These are phyloP conservation scores for Penicillium sp. DNA, from an alignment of 2,329 filamentous ascomycete genomes.

Conservation along the genomic window DNA sequence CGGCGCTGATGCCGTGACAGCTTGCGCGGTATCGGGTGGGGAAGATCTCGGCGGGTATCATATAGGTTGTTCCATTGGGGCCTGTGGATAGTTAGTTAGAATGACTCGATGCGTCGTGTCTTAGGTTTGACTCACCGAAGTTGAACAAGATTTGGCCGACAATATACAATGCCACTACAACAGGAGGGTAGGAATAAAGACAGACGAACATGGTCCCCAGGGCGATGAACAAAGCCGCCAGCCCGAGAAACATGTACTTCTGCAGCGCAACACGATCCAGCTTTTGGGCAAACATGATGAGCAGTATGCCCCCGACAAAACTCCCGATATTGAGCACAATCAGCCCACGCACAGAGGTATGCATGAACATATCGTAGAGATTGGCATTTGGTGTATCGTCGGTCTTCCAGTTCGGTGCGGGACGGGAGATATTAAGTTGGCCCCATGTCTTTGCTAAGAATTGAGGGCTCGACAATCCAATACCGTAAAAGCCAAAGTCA, in stretches of 20 bases:
- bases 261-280: constrained; percentile 45
- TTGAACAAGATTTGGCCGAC: constrained; percentile 50
- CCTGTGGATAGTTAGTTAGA: constrained; percentile 20
- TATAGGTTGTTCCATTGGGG: constrained; percentile 43
- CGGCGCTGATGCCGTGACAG: constrained; percentile 55
- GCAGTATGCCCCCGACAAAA: constrained; percentile 41
- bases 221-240: constrained; percentile 44
- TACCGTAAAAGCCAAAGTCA: constrained; percentile 58
- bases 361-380: constrained; percentile 39
- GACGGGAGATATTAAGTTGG: constrained; percentile 25
- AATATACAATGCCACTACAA: constrained; percentile 43
- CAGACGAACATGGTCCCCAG: constrained; percentile 44
- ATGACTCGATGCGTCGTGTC: background rate
- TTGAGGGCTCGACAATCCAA: constrained; percentile 48
- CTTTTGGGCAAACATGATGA: constrained; percentile 41
- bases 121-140: constrained; percentile 36
- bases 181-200: constrained; percentile 34
- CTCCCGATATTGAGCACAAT: constrained; percentile 44
- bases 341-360: constrained; percentile 39
- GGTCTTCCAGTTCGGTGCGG: constrained; percentile 38
- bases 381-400: constrained; percentile 41
- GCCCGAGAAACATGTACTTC: constrained; percentile 44
- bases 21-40: constrained; percentile 55
- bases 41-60: constrained; percentile 56
- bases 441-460: constrained; percentile 44